Conservation (phyloP, 768 basidiomycete species). For the Russula brevipes region DNA sequence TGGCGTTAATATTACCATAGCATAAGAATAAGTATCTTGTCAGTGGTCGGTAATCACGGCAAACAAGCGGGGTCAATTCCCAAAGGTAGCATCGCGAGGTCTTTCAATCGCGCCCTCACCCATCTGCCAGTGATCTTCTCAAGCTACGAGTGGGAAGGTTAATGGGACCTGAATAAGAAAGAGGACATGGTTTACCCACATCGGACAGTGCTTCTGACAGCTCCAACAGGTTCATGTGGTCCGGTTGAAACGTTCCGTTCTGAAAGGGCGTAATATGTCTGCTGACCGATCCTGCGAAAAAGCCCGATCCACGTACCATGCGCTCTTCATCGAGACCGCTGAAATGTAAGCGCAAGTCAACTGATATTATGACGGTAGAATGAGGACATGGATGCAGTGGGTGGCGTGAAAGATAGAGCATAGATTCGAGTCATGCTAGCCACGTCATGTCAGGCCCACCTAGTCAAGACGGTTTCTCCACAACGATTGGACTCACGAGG, state of each 20-base stretch:
- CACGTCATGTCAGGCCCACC: slow-evolving; percentile 2
- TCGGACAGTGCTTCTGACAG: slow-evolving; percentile 51
- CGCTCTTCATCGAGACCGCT: slow-evolving; percentile 62
- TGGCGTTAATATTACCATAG: not conserved
- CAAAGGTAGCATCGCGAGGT: slow-evolving; percentile 38
- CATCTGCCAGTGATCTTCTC: slow-evolving; percentile 48
- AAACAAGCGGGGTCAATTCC: slow-evolving; percentile 20
- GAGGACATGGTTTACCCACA: slow-evolving; percentile 38
- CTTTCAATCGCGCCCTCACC: slow-evolving; percentile 43
- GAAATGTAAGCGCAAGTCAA: slow-evolving; percentile 61
- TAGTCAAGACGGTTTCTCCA: not conserved
- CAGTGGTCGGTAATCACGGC: not conserved
- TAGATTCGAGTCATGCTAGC: slow-evolving; percentile 55
- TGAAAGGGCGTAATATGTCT: slow-evolving; percentile 12
- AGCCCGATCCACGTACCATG: slow-evolving; percentile 42
- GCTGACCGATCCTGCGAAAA: not conserved
- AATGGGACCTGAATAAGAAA: slow-evolving; percentile 13
- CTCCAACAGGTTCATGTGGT: slow-evolving; percentile 75
- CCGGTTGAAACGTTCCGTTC: slow-evolving; percentile 49
- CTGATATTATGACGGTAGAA: slow-evolving; percentile 70
- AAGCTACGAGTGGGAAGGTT: slow-evolving; percentile 38
- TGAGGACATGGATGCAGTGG: slow-evolving; percentile 66
- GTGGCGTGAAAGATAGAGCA: slow-evolving; percentile 79
- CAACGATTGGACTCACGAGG: slow-evolving; percentile 42
- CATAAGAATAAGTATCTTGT: not conserved